Evolutionary conservation across 2,329 filamentous ascomycete genomes (phyloP), one percentile per base, ranked within the genome.

Genomic region (Coniochaeta sp.): DNA sequence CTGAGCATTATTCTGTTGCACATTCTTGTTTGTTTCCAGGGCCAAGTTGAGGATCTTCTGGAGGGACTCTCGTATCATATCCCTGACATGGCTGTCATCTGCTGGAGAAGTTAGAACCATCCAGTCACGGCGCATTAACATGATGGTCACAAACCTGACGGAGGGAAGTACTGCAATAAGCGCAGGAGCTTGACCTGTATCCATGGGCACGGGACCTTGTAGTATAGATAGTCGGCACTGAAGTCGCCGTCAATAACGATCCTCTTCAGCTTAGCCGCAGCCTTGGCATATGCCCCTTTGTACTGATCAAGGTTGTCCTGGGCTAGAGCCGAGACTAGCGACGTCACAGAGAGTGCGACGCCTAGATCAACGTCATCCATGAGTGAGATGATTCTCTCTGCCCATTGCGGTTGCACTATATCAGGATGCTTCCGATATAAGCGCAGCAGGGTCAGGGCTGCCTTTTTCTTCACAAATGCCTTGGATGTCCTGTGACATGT

Each of bases 171-270:
- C 75, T 99, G 95, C 64, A 99, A 81, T 62, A 99, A 77, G 63
- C 93, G 87, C 65, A 99, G 76, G 19, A 99, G 82, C 77, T 99
- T 99, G 69, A 98, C 90, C 75, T 98, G 93, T 61, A 99, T 87
- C 95, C 95, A 99, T 2, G 95, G 95, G 71, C 95, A 99, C 1
- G 95, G 95, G n/a, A 99, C 95, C 70, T 97, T 97, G 81, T 99
- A 99, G 78, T 99, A 99, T 28, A 97, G 84, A 72, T 99, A 99
- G 72, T 98, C 95, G 60, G 86, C 84, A 0, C 91, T 85, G 69
- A 91, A 95, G 67, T 99, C 93, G 64, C 89, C 89, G 67, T 98
- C 93, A 28, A 98, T 87, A 17, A 97, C 82, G 66, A 98, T 90
- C 65, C 90, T 88, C 78, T 96, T 96, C 68, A 99, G 75, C 60